These are phyloP conservation scores for Phyllosticta citrichinensis DNA, from an alignment of 2,329 filamentous ascomycete genomes.

Conservation along the genomic window DNA sequence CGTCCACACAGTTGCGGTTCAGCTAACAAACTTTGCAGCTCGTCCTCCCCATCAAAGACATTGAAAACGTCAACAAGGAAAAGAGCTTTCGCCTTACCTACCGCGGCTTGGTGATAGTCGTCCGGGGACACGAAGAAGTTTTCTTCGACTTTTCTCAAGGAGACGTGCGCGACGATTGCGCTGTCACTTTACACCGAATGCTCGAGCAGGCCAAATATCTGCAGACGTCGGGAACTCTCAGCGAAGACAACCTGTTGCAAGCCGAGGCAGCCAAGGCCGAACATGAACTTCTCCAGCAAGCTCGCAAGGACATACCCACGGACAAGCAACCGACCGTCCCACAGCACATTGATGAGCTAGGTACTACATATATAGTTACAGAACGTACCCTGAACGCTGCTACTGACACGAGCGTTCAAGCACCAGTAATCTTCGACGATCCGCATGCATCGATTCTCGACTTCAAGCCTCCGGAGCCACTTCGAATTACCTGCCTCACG, in stretches of 20 bases:
- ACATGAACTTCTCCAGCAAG: constrained; percentile 68
- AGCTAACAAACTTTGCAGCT: constrained; percentile 31
- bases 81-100: constrained; percentile 91
- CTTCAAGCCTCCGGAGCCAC: constrained; percentile 71
- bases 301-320: constrained; percentile 43
- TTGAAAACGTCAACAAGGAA: constrained; percentile 89
- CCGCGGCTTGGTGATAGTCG: constrained; percentile 81
- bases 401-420: neutral
- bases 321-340: constrained; percentile 25
- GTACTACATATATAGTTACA: neutral
- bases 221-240: constrained; percentile 57
- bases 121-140: constrained; percentile 86
- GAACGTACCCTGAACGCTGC: neutral
- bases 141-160: constrained; percentile 85
- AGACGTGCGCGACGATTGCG: constrained; percentile 79
- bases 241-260: constrained; percentile 57
- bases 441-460: constrained; percentile 77
- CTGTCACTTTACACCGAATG: constrained; percentile 66
- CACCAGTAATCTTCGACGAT: constrained; percentile 78
- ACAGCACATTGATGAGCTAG: constrained; percentile 13
- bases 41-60: constrained; percentile 79
- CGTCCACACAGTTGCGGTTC: constrained; percentile 5
- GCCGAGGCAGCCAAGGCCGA: constrained; percentile 71
- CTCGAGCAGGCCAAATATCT: constrained; percentile 64
- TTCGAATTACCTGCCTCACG: constrained; percentile 85